Evolutionary conservation across 2,329 filamentous ascomycete species (phyloP).

Genomic region (Pyricularia sp.): DNA sequence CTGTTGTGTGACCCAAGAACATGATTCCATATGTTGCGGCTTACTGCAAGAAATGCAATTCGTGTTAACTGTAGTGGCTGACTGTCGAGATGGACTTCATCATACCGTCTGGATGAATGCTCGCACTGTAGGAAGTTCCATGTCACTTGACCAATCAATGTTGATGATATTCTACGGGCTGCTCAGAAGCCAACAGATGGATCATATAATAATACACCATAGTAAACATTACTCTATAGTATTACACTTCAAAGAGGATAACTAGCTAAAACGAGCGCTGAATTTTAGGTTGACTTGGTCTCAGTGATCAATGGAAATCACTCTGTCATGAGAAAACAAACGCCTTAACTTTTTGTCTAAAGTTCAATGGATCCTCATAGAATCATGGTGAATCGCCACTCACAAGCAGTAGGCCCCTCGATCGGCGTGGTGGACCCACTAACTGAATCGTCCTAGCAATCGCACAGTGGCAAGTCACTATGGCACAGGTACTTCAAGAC

Average conservation of each 20-base stretch:
- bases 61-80: not conserved
- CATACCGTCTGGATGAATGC: not conserved
- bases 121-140: not conserved
- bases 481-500: not conserved
- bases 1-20: not conserved
- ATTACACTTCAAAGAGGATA: not conserved
- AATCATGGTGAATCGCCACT: not conserved
- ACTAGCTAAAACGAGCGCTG: not conserved
- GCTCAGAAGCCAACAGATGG: not conserved
- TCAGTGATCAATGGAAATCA: too few relatives aligned
- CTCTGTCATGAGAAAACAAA: too few relatives aligned
- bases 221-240: not conserved
- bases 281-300: too few relatives aligned
- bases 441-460: not conserved
- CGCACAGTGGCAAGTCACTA: not conserved
- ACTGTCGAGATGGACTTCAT: not conserved
- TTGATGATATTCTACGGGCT: not conserved
- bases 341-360: not conserved
- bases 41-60: not conserved
- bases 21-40: not conserved
- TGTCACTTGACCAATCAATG: too few relatives aligned
- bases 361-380: not conserved
- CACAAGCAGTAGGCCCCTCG: not conserved
- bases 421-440: not conserved
- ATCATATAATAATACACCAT: not conserved